Percentiles rank a stretch among this genome's conserved stretches.
These are phyloP conservation scores for Metschnikowia hibisci DNA, from an alignment of 805 yeast species.

Conservation along the genomic window DNA sequence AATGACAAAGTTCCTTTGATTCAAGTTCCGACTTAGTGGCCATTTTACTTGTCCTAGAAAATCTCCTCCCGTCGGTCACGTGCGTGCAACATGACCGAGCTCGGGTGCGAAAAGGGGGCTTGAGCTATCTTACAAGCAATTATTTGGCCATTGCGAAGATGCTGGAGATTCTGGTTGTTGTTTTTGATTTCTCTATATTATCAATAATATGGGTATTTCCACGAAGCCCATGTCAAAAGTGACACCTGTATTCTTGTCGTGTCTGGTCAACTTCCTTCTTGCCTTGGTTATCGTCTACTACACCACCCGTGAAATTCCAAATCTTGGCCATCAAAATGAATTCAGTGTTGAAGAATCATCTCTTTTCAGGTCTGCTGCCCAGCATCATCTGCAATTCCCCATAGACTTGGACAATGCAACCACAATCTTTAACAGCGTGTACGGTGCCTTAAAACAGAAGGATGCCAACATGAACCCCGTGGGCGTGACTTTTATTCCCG, in stretches of 20 bases:
- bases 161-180: too few relatives aligned
- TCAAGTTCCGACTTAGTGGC: too few relatives aligned
- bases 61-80: too few relatives aligned
- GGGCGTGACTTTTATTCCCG: conserved; percentile 58
- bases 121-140: too few relatives aligned
- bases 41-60: too few relatives aligned
- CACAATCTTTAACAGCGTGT: conserved; percentile 52
- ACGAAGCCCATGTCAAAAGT: background rate
- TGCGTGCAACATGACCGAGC: too few relatives aligned
- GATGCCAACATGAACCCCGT: conserved; percentile 51
- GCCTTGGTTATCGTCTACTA: background rate
- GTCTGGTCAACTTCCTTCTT: background rate
- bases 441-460: conserved; percentile 50
- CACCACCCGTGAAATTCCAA: background rate
- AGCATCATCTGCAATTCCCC: conserved; percentile 5
- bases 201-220: background rate
- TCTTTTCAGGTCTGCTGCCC: background rate
- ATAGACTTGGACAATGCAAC: conserved; percentile 49
- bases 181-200: too few relatives aligned
- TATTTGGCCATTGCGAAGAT: too few relatives aligned
- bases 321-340: background rate
- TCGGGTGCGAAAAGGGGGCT: too few relatives aligned
- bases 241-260: background rate
- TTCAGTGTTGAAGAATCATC: background rate
- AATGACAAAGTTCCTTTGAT: too few relatives aligned